phyloP scores from a whole-genome alignment of 2,329 filamentous ascomycete genomes.

The Cladophialophora chaetospira region DNA sequence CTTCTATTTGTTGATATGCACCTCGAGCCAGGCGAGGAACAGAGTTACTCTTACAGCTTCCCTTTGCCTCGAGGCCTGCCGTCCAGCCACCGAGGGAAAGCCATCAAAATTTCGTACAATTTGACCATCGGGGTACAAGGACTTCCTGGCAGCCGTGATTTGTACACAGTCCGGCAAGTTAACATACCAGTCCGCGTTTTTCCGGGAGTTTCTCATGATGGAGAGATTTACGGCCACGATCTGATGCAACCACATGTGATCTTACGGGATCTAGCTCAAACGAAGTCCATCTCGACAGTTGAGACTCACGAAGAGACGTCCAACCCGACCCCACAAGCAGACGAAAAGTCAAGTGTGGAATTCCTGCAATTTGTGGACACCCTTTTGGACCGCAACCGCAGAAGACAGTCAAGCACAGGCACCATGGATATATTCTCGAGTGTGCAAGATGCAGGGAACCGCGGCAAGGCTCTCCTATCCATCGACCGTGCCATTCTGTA shows the following conservation, averaged over 20 bases:
- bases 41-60: constrained; percentile 83
- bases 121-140: constrained; percentile 90
- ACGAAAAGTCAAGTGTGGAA: constrained; percentile 68
- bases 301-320: constrained; percentile 44
- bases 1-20: constrained; percentile 93
- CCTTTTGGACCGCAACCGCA: constrained; percentile 29
- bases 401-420: constrained; percentile 32
- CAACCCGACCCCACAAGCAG: constrained; percentile 47
- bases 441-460: constrained; percentile 28
- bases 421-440: constrained; percentile 24
- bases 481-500: constrained; percentile 89
- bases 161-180: constrained; percentile 81
- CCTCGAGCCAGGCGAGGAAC: constrained; percentile 84
- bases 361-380: constrained; percentile 32
- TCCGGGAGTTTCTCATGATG: constrained; percentile 85
- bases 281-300: constrained; percentile 55
- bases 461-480: constrained; percentile 70
- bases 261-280: constrained; percentile 76
- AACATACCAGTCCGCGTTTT: constrained; percentile 91
- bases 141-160: constrained; percentile 73
- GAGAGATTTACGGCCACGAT: constrained; percentile 89
- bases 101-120: constrained; percentile 89
- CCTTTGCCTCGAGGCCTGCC: constrained; percentile 85
- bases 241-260: constrained; percentile 92
- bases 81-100: constrained; percentile 85